Base-by-base conservation (phyloP, 2,329 filamentous ascomycete species). In the Verruconis gallopava region DNA sequence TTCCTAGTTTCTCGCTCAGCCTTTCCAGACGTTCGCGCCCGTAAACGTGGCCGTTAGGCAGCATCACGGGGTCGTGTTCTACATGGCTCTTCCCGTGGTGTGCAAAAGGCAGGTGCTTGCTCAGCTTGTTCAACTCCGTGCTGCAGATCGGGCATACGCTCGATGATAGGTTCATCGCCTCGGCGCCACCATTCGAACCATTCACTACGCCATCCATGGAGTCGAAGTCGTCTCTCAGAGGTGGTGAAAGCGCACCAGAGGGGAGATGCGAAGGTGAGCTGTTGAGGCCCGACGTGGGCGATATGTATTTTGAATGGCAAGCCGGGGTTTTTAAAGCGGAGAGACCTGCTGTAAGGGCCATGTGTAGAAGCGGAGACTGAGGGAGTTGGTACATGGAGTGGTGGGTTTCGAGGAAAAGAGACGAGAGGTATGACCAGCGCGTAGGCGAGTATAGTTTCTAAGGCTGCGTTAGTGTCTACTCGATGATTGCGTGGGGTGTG, bases 291-390 rank as follows among this genome's bases (percentile, higher is more conserved):
- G 68, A 67, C 12, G 65, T 71, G 6, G 72, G 71, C 1, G 73
- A 71, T 3, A 73, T 66, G 50, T 71, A 72, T 17, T 68, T 65
- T 1, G 81, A 81, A 63, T 96, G 88, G 58, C 91, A 98, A 13
- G 85, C 79, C 0, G 91, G 91, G 1, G 91, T 96, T 62, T 98
- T 98, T 50, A 98, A 78, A 1, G 91, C 88, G 0, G 88, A 95
- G 6, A 98, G 73, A 5, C 91, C 91, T 0, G 88, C 86, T 1
- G 81, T 85, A 6, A 98, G 74, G 11, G 91, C 91, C 47, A 93
- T 81, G 62, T 96, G 85, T 19, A 98, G 75, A 14, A 95, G 74
- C 0, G 91, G 88, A 15, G 80, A 76, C 2, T 81, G 72, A 0
- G 91, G 88, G 1, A 98, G 74, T 13, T 79, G 79, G 48, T 94